These are phyloP conservation scores for Bipolaris sorokiniana DNA, from an alignment of 2,329 filamentous ascomycete species.

Conservation along the genomic window DNA sequence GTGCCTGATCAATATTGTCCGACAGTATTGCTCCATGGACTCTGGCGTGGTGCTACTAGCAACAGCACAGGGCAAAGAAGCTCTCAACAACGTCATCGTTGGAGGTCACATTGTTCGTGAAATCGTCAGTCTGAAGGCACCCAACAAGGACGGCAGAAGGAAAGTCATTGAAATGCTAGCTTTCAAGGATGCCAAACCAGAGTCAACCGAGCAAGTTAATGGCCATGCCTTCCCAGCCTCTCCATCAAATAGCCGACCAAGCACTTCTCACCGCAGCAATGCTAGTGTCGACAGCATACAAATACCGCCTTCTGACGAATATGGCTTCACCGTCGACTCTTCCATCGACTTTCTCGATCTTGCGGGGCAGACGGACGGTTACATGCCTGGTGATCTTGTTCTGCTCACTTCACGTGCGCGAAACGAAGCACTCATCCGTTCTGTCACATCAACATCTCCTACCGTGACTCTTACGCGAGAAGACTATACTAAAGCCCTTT, in stretches of 20 bases:
- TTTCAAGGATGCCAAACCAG: slow-evolving; percentile 48
- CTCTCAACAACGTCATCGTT: slow-evolving; percentile 86
- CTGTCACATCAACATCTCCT: slow-evolving; percentile 59
- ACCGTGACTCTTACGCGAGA: slow-evolving; percentile 68
- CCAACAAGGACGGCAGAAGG: slow-evolving; percentile 86
- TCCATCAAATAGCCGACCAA: slow-evolving; percentile 58
- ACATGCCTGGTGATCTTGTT: slow-evolving; percentile 93
- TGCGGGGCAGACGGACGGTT: slow-evolving; percentile 92
- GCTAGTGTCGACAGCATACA: slow-evolving; percentile 47
- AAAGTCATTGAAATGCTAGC: slow-evolving; percentile 83
- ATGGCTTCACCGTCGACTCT: slow-evolving; percentile 73
- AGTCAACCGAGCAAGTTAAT: slow-evolving; percentile 24
- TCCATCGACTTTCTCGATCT: slow-evolving; percentile 90
- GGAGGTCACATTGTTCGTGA: slow-evolving; percentile 92
- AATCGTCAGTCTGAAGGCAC: slow-evolving; percentile 86
- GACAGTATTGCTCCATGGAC: slow-evolving; percentile 80
- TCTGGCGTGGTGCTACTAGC: slow-evolving; percentile 85
- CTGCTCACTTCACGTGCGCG: slow-evolving; percentile 85
- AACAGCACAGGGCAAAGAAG: slow-evolving; percentile 91
- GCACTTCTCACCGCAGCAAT: slow-evolving; percentile 52
- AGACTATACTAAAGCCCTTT: slow-evolving; percentile 84
- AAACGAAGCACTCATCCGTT: slow-evolving; percentile 90
- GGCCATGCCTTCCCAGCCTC: slow-evolving; percentile 44
- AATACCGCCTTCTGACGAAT: slow-evolving; percentile 39
- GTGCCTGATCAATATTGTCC: slow-evolving; percentile 79